phyloP scores from a whole-genome alignment of 2,329 filamentous ascomycete genomes.

The Cladophialophora carrionii region DNA sequence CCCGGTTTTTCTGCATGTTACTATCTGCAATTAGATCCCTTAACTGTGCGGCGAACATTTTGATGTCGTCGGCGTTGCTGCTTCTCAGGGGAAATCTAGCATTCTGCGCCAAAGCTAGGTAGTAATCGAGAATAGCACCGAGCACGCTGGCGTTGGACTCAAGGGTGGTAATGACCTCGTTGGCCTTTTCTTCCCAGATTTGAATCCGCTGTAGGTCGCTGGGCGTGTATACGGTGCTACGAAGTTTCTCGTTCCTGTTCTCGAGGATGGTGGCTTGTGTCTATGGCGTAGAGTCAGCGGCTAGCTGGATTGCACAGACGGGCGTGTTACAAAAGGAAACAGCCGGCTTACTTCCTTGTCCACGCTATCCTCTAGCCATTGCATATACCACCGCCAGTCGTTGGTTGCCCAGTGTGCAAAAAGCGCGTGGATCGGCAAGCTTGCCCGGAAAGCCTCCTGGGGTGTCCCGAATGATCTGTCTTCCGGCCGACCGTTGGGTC shows the following conservation, averaged over 20 bases:
- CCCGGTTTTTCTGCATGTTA: constrained; percentile 45
- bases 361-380: constrained; percentile 2
- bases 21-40: constrained; percentile 45
- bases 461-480: constrained; percentile 42
- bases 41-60: constrained; percentile 41
- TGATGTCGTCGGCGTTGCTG: constrained; percentile 33
- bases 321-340: not conserved
- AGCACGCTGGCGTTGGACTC: constrained; percentile 44
- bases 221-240: constrained; percentile 31
- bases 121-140: constrained; percentile 35
- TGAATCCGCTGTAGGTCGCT: constrained; percentile 46
- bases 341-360: not conserved
- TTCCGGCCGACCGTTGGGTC: constrained; percentile 43
- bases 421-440: constrained; percentile 46
- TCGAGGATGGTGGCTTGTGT: constrained; percentile 14
- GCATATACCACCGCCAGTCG: constrained; percentile 48
- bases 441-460: constrained; percentile 45
- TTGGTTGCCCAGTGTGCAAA: constrained; percentile 49
- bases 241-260: constrained; percentile 2
- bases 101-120: constrained; percentile 43
- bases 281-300: not conserved
- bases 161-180: constrained; percentile 43
- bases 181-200: constrained; percentile 46
- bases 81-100: constrained; percentile 44
- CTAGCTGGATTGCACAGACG: not conserved